Base-by-base conservation (phyloP, 2,329 filamentous ascomycete genomes). In the Albifimbria verrucaria region DNA sequence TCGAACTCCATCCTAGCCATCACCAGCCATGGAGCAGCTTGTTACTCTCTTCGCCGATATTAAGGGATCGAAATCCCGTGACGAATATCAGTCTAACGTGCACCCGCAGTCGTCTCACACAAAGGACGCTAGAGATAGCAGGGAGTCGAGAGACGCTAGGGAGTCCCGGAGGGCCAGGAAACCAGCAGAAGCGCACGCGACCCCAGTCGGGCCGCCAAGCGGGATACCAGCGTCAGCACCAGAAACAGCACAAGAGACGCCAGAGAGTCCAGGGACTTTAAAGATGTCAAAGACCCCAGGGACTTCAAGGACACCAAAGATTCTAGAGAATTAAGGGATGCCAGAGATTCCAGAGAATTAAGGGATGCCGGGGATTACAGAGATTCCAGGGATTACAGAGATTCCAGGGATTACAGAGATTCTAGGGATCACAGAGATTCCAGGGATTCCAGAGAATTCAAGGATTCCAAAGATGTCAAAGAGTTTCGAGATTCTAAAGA, bases 1-100 rank as follows among this genome's bases (percentile, higher is more conserved):
- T 18, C 25, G 10, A 48, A 48, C 46, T 20, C 22, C 15, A 6
- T 48, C 25, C 21, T n/a, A 46, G n/a, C 21, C 43, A 20, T 46
- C 43, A 11, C 21, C 41, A 12, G 46, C 36, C 50, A 51, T 51
- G 50, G 50, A 51, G 17, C 41, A 51, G 50, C 50, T 51, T 25
- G 41, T 36, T 20, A 46, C 41, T 20, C 50, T 51, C 12, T 47
- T 51, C 26, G 43, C 50, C 41, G 50, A 51, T 25, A 45, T 51
- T 20, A 46, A 23, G 47, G 21, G 46, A n/a, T 32, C 46, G 17
- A 48, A 48, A 36, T 36, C 25, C n/a, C 25, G 26, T n/a, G 46
- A 48, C 25, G 25, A 48, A 36, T 12, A 17, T 26, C 46, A n/a
- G 46, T 25, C 46, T 20, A 32, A n/a, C 18, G n/a, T 20, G 4